Evolutionary conservation across 805 yeast genomes (phyloP).

Genomic region (Naumovozyma baii): DNA sequence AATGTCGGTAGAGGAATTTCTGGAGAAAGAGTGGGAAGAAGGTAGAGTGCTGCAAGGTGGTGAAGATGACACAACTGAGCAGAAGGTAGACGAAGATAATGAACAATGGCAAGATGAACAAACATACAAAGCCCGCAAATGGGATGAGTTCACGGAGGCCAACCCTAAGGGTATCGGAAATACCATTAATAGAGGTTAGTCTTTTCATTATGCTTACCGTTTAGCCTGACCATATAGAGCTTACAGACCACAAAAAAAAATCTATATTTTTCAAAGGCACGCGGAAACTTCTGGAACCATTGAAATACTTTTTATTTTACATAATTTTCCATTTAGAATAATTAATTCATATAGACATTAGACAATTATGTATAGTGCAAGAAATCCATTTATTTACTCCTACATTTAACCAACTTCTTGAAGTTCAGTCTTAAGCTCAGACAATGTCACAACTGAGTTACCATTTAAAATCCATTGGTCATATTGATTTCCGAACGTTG

Average conservation of each 20-base stretch:
- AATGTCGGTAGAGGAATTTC: conserved; percentile 84
- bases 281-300: not conserved
- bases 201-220: too few relatives aligned
- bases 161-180: conserved; percentile 88
- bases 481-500: conserved; percentile 16
- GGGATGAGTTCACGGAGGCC: conserved; percentile 91
- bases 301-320: not conserved
- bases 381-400: not conserved
- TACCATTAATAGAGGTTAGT: conserved; percentile 53
- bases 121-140: conserved; percentile 68
- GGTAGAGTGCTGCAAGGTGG: conserved; percentile 66
- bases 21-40: conserved; percentile 74
- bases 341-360: not conserved
- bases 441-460: conserved; percentile 20
- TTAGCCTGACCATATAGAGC: too few relatives aligned
- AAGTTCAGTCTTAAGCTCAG: conserved; percentile 19
- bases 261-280: not conserved
- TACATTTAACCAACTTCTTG: not conserved
- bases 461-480: conserved; percentile 27
- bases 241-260: not conserved
- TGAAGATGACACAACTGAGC: conserved; percentile 26
- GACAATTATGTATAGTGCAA: not conserved
- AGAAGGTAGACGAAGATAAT: conserved; percentile 49
- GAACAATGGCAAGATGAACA: conserved; percentile 48
- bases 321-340: too few relatives aligned